Evolutionary conservation across 2,329 filamentous ascomycete genomes (phyloP).

Genomic region (Albophoma yamanashiensis): DNA sequence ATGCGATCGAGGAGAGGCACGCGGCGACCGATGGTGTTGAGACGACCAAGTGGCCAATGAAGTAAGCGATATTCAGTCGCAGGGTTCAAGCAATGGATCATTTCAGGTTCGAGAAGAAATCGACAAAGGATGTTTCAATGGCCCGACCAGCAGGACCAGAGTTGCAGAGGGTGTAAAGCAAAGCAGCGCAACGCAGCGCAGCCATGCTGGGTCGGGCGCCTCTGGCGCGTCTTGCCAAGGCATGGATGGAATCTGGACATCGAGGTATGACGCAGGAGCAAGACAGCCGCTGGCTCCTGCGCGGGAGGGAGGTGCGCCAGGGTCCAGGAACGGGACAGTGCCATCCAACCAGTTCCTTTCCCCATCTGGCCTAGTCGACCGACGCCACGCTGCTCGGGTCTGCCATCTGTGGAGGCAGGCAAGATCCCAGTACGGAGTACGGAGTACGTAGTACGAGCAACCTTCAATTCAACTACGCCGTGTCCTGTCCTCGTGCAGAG

Average conservation of each 20-base stretch:
- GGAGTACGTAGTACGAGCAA: no score
- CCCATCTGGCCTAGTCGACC: neutral
- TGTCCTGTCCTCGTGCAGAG: no score
- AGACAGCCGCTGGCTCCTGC: neutral
- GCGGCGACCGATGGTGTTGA: neutral
- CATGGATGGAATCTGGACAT: neutral
- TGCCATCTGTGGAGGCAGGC: neutral
- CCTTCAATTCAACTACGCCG: no score
- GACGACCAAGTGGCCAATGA: no score
- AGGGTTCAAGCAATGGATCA: neutral
- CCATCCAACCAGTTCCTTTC: neutral
- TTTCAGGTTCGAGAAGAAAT: neutral
- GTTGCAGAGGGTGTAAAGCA: neutral
- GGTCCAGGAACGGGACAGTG: constrained; percentile 3
- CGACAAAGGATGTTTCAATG: neutral
- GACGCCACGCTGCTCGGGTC: neutral
- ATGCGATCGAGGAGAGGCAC: neutral
- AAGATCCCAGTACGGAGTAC: no score
- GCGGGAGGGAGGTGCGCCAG: constrained; percentile 3
- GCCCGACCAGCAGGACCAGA: constrained; percentile 5
- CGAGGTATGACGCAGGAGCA: constrained; percentile 8
- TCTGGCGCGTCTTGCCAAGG: neutral
- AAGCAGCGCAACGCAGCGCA: neutral
- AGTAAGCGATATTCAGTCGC: neutral
- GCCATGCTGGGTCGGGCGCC: neutral